Percentiles rank a stretch among this genome's conserved stretches.
phyloP scores from a whole-genome alignment of 768 basidiomycete genomes.

The Exsudoporus frostii region DNA sequence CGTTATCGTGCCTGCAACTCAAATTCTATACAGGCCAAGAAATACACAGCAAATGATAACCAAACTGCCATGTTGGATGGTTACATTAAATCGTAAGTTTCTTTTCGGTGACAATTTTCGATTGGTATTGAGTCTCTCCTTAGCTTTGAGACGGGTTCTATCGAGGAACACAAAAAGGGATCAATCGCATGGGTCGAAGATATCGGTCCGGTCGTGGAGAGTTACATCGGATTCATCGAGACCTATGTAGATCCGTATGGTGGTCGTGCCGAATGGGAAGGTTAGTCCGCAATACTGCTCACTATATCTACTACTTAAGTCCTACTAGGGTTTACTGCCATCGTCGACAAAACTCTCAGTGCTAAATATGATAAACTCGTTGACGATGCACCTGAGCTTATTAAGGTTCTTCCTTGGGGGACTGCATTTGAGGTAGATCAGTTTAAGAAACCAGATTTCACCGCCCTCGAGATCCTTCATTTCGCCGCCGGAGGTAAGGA shows the following conservation, averaged over 20 bases:
- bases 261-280: constrained; percentile 92
- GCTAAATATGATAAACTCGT: constrained; percentile 80
- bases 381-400: constrained; percentile 68
- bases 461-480: constrained; percentile 75
- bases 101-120: background rate
- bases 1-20: background rate
- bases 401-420: constrained; percentile 85
- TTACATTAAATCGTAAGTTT: constrained; percentile 71
- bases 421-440: constrained; percentile 60
- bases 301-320: background rate
- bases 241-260: constrained; percentile 89
- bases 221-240: constrained; percentile 84
- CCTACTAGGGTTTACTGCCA: constrained; percentile 75
- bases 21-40: constrained; percentile 52
- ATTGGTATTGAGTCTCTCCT: background rate
- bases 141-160: constrained; percentile 72
- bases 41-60: constrained; percentile 69
- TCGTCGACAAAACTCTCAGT: constrained; percentile 81
- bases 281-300: constrained; percentile 31
- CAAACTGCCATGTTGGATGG: constrained; percentile 71
- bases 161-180: constrained; percentile 75
- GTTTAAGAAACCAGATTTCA: constrained; percentile 87
- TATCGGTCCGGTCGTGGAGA: constrained; percentile 82
- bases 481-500: constrained; percentile 78
- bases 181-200: constrained; percentile 85